Conservation (phyloP, 2,329 filamentous ascomycete genomes). For the Parafenestella ontariensis region DNA sequence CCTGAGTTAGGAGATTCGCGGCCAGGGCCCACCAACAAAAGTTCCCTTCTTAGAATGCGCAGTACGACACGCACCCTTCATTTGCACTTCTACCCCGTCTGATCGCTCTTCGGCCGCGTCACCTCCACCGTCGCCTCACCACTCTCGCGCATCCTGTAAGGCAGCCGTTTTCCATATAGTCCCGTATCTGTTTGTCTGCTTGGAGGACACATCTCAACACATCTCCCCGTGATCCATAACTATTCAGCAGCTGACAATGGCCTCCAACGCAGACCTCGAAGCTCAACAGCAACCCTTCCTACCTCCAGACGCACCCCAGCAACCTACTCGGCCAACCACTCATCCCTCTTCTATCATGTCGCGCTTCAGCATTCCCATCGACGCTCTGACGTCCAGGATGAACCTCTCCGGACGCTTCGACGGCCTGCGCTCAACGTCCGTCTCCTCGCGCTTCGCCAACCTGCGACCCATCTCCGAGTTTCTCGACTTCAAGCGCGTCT, state of each 20-base stretch:
- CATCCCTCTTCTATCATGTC: constrained; percentile 65
- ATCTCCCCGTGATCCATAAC: constrained; percentile 6
- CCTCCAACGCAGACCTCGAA: constrained; percentile 36
- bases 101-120: constrained; percentile 34
- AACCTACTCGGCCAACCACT: constrained; percentile 3
- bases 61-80: constrained; percentile 9
- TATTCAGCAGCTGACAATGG: constrained; percentile 34
- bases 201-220: constrained; percentile 41
- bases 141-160: constrained; percentile 32
- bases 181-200: background rate
- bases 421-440: constrained; percentile 77
- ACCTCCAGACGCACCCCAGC: constrained; percentile 22
- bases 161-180: constrained; percentile 31
- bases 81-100: constrained; percentile 12
- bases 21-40: constrained; percentile 19
- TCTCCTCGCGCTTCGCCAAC: constrained; percentile 87
- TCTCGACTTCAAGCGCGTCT: constrained; percentile 92
- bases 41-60: constrained; percentile 2
- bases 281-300: constrained; percentile 38
- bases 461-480: constrained; percentile 91
- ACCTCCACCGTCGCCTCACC: constrained; percentile 19
- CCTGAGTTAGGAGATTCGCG: constrained; percentile 20
- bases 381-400: constrained; percentile 88
- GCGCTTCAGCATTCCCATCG: constrained; percentile 90
- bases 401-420: constrained; percentile 87